Base-by-base conservation (phyloP, 805 yeast genomes). In the Kurtzmaniella fragi region DNA sequence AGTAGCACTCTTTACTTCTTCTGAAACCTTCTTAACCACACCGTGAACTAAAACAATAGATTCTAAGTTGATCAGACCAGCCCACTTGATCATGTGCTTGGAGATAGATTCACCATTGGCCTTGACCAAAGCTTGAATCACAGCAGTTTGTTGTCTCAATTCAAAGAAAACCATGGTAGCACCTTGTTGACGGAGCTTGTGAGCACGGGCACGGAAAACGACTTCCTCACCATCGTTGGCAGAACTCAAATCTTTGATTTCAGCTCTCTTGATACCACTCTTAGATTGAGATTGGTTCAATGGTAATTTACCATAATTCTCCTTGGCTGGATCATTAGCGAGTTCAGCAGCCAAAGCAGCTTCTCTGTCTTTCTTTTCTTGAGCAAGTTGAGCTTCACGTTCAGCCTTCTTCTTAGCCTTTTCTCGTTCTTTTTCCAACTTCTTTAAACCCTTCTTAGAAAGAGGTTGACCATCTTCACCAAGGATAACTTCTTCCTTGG, bases 61-160 rank as follows among this genome's bases (percentile, higher is more conserved):
- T 68, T 93, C 99, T 52, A 86, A 73, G 57, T 80, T 84, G 59
- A 93, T 75, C 28, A 84, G 70, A 29, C 91, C 86, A 20, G 89
- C 84, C 96, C 96, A 93, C 69, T 93, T 93, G 49, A 90, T 95
- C 91, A 93, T 85, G 62, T 84, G 96, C 68, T 93, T 93, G 38
- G 96, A 85, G 35, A 93, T 74, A 34, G 82, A 67, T 45, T 80
- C 80, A 54, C 78, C 78, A 54, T 84, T 80, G 44, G 84, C 83
- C 58, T 82, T 87, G 47, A 90, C 71, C 45, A 93, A 73, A 42
- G 84, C 95, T 73, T 91, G 98, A 54, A 90, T 78, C 54, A 83
- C 67, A 43, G 78, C 77, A 40, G 77, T 72, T 68, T 88, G 96
- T 71, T 93, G 99, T 71, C 99, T 84, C 53, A 93, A 80, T 17